A percentile compares a stretch with the other conserved stretches of the same genome.
Conservation (phyloP, 2,329 filamentous ascomycete genomes). For the Penicillium oxalicum region DNA sequence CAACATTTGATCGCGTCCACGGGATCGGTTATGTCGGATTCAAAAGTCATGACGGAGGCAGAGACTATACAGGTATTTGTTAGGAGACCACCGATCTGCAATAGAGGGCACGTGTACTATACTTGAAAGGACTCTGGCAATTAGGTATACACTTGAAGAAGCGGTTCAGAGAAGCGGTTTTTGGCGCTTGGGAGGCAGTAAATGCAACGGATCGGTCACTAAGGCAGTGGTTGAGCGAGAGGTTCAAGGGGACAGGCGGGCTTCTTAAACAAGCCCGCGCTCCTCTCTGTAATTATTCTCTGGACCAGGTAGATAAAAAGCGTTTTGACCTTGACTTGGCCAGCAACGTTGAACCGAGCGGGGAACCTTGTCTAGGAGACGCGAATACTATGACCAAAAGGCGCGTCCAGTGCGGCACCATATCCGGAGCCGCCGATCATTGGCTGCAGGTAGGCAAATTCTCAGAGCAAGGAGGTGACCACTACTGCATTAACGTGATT, state of each 20-base stretch:
- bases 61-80: conserved; percentile 3
- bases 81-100: conserved; percentile 1
- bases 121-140: conserved; percentile 1
- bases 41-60: conserved; percentile 2
- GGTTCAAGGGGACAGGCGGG: not conserved
- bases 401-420: no score
- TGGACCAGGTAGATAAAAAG: no score
- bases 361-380: no score
- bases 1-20: conserved; percentile 6
- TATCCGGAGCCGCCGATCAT: no score
- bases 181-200: not conserved
- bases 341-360: no score
- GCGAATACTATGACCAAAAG: no score
- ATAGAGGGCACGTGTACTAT: conserved; percentile 3
- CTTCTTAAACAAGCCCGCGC: not conserved
- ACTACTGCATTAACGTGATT: no score
- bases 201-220: no score
- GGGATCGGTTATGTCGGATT: conserved; percentile 3
- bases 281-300: no score
- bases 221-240: not conserved
- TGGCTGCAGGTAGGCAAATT: no score
- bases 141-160: conserved; percentile 3
- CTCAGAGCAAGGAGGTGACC: no score
- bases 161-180: conserved; percentile 3
- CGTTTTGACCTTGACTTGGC: no score